These are phyloP conservation scores for Hymenoscyphus repandus DNA, from an alignment of 2,329 filamentous ascomycete species.

Conservation along the genomic window DNA sequence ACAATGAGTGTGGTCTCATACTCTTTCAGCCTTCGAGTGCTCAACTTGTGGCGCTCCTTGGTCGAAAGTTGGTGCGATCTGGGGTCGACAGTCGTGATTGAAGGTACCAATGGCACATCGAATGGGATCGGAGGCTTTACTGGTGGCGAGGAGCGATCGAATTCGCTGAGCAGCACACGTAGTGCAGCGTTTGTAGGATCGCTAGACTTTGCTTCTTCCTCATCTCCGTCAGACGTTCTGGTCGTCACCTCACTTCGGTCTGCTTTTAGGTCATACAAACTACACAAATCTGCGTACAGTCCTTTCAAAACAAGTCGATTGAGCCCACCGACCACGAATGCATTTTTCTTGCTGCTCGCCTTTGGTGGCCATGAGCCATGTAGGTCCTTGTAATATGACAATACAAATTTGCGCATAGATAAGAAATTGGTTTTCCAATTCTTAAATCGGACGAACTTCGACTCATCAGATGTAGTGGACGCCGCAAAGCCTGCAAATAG, in stretches of 20 bases:
- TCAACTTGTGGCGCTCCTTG: conserved; percentile 71
- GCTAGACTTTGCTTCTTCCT: conserved; percentile 47
- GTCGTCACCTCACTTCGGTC: conserved; percentile 76
- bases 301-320: conserved; percentile 78
- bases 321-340: conserved; percentile 77
- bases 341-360: conserved; percentile 85
- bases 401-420: conserved; percentile 60
- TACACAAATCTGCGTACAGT: conserved; percentile 79
- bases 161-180: conserved; percentile 77
- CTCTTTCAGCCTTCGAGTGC: conserved; percentile 67
- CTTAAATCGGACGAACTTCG: conserved; percentile 76
- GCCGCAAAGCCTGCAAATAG: conserved; percentile 84
- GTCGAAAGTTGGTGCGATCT: conserved; percentile 59
- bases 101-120: conserved; percentile 75
- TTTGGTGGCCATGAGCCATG: conserved; percentile 86
- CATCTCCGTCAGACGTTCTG: conserved; percentile 58
- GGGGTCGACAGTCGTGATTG: conserved; percentile 58
- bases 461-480: conserved; percentile 71
- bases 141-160: conserved; percentile 81
- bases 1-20: conserved; percentile 73
- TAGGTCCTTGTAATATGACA: conserved; percentile 59
- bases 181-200: conserved; percentile 65
- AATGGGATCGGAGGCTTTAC: conserved; percentile 89
- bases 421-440: conserved; percentile 73
- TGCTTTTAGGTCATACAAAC: conserved; percentile 82